Evolutionary conservation across 768 basidiomycete genomes (phyloP).

Genomic region (Leccinellum luteum): DNA sequence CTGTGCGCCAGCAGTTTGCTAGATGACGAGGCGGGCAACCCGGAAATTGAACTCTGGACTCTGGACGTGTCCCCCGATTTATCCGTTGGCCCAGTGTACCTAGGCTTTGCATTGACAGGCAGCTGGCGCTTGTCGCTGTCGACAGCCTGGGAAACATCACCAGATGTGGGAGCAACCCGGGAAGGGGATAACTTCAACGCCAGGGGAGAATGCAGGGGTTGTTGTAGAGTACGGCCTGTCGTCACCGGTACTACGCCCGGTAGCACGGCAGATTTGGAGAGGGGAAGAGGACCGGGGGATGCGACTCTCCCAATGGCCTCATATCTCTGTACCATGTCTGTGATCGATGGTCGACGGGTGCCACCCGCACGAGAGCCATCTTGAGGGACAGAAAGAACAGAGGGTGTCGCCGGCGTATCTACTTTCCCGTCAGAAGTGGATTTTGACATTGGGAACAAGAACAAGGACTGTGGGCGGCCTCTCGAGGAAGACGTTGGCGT

Average conservation of each 20-base stretch:
- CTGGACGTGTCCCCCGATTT: slow-evolving; percentile 10
- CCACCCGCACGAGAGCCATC: slow-evolving; percentile 40
- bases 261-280: slow-evolving; percentile 26
- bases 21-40: slow-evolving; percentile 20
- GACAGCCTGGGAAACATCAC: slow-evolving; percentile 6
- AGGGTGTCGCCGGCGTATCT: slow-evolving; percentile 30
- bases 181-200: slow-evolving; percentile 25
- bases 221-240: slow-evolving; percentile 22
- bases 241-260: slow-evolving; percentile 11
- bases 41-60: slow-evolving; percentile 19
- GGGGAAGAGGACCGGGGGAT: slow-evolving; percentile 30
- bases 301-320: slow-evolving; percentile 55
- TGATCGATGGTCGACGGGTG: slow-evolving; percentile 70
- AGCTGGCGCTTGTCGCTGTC: slow-evolving; percentile 25
- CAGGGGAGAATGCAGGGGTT: slow-evolving; percentile 22
- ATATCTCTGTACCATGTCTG: slow-evolving; percentile 82
- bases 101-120: slow-evolving; percentile 6
- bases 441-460: slow-evolving; percentile 55
- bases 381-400: slow-evolving; percentile 46
- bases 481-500: slow-evolving; percentile 39
- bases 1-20: slow-evolving; percentile 19
- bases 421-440: slow-evolving; percentile 41
- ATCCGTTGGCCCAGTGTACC: slow-evolving; percentile 20
- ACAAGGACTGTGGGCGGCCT: slow-evolving; percentile 79
- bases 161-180: slow-evolving; percentile 11